phyloP scores from a whole-genome alignment of 352 stramenopile genomes.

The Phytophthora sp. region DNA sequence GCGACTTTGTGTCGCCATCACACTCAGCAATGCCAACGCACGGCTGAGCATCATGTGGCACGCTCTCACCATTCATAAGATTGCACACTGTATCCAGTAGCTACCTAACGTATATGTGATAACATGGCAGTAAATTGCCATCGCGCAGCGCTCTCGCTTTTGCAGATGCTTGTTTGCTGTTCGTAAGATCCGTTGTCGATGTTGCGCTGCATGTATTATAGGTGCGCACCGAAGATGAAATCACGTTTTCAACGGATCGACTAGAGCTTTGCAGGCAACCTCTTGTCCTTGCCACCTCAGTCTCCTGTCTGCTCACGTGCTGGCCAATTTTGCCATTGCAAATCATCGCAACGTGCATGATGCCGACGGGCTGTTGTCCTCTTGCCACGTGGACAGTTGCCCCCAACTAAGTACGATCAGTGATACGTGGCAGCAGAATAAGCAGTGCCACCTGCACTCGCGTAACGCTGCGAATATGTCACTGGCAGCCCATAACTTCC shows the following conservation, averaged over 20 bases:
- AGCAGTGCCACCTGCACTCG: neutral
- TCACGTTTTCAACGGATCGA: constrained; percentile 18
- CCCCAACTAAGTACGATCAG: constrained; percentile 33
- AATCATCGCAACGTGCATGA: constrained; percentile 19
- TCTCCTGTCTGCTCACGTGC: neutral
- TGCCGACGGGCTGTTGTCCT: constrained; percentile 16
- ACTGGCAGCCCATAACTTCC: constrained; percentile 1
- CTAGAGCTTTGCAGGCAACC: constrained; percentile 24
- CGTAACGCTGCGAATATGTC: constrained; percentile 1
- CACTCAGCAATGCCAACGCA: too few species aligned
- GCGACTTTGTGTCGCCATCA: too few species aligned
- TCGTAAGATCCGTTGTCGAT: constrained; percentile 17
- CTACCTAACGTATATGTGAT: too few species aligned
- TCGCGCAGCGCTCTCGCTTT: too few species aligned
- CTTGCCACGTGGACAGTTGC: constrained; percentile 39
- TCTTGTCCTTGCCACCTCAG: constrained; percentile 6
- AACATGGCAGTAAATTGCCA: too few species aligned
- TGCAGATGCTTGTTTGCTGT: constrained; percentile 22
- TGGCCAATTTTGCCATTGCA: constrained; percentile 21
- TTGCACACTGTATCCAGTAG: too few species aligned
- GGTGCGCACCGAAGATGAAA: constrained; percentile 5
- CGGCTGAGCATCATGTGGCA: too few species aligned
- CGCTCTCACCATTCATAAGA: too few species aligned
- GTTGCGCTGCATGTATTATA: too few species aligned
- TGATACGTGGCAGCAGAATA: constrained; percentile 17